Evolutionary conservation across 2,329 filamentous ascomycete species (phyloP), one percentile per base, ranked within the genome.

Genomic region (Xylariales sp.): DNA sequence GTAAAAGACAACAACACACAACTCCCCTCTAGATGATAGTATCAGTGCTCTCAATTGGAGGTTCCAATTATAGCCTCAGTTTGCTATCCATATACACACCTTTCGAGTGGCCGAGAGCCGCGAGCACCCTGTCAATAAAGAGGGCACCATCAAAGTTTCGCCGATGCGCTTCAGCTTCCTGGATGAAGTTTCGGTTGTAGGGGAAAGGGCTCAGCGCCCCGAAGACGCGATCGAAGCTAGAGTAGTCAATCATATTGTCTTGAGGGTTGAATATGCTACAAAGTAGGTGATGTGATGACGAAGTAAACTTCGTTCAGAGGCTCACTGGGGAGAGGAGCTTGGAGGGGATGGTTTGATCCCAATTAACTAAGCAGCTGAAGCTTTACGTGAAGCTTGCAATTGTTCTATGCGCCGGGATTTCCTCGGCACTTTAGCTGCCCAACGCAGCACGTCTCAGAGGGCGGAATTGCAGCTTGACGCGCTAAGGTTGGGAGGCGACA

Each of bases 51-150:
- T n/a, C n/a, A n/a, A n/a, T n/a, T n/a, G n/a, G n/a, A n/a, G n/a
- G n/a, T n/a, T n/a, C n/a, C n/a, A n/a, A n/a, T n/a, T n/a, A n/a
- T n/a, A n/a, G n/a, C n/a, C n/a, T n/a, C n/a, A n/a, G n/a, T n/a
- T n/a, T n/a, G n/a, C n/a, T n/a, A n/a, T n/a, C n/a, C 13, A 8
- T 21, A n/a, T 14, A 39, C 55, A 13, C 61, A 88, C 87, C 76
- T 62, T 84, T 81, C 49, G 73, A 71, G 41, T 93, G 76, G 19
- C 83, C 79, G 19, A 91, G 66, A 1, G 83, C 72, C 39, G 75
- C 78, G 43, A 93, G 66, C 28, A 94, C 78, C 38, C 84, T 79
- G 59, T 94, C 88, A 54, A 91, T 83, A 61, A 93, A 94, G 41
- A 91, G 75, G 40, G 74, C 68, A 48, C 84, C 83, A 43, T 82